These are phyloP conservation scores for Candida palmyrensis DNA, from an alignment of 805 yeast species.

Conservation along the genomic window DNA sequence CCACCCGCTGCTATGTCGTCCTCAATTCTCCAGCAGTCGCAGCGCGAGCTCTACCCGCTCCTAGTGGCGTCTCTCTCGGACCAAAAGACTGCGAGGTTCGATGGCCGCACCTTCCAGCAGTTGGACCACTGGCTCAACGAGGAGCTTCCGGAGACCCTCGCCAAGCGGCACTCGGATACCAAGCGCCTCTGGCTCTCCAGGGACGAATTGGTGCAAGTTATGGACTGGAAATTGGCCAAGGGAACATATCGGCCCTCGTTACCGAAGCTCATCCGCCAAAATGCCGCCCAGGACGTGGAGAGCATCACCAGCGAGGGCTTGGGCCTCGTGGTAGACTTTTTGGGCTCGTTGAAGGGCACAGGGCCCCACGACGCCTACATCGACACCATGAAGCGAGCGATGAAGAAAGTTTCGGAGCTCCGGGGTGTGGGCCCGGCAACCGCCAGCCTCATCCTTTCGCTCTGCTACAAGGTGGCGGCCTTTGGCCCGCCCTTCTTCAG, in stretches of 20 bases:
- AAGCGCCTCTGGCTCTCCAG: constrained; percentile 35
- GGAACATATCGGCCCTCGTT: constrained; percentile 43
- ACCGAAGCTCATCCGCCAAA: constrained; percentile 36
- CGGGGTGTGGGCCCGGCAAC: constrained; percentile 51
- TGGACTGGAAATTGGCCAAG: constrained; percentile 47
- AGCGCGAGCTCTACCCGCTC: too few species aligned
- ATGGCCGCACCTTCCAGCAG: constrained; percentile 23
- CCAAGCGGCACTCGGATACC: constrained; percentile 16
- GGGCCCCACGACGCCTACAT: constrained; percentile 13
- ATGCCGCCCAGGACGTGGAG: constrained; percentile 24
- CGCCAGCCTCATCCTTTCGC: constrained; percentile 38
- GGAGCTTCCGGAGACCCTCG: constrained; percentile 23
- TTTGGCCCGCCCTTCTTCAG: constrained; percentile 44
- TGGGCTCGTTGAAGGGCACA: too few species aligned
- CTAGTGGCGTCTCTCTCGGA: constrained; percentile 20
- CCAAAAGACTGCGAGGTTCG: constrained; percentile 20
- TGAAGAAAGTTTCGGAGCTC: constrained; percentile 29
- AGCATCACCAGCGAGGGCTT: constrained; percentile 24
- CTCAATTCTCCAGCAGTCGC: too few species aligned
- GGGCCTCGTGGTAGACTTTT: constrained; percentile 9
- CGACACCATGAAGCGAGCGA: constrained; percentile 14
- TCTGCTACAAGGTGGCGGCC: constrained; percentile 10
- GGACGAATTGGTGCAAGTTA: constrained; percentile 33
- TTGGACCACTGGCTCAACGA: constrained; percentile 34
- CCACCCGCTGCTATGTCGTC: too few species aligned